These are phyloP conservation scores for Cercospora sp. DNA, from an alignment of 2,329 filamentous ascomycete genomes.

Conservation along the genomic window DNA sequence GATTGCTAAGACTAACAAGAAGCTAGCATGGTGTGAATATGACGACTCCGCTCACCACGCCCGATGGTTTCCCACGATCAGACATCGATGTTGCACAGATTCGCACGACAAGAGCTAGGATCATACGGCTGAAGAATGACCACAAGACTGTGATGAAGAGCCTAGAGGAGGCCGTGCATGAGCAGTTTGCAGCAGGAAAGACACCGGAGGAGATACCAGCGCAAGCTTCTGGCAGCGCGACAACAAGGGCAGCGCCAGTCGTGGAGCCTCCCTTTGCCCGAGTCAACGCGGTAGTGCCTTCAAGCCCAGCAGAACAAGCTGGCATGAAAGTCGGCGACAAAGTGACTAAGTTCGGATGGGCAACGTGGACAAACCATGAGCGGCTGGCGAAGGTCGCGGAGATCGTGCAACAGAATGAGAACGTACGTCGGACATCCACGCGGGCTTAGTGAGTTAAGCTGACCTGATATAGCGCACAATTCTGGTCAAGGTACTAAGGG, in stretches of 20 bases:
- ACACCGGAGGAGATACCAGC: constrained; percentile 17
- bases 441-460: neutral
- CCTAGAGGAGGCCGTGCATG: constrained; percentile 84
- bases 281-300: constrained; percentile 76
- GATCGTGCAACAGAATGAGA: constrained; percentile 84
- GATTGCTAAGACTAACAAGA: constrained; percentile 21
- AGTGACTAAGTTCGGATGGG: constrained; percentile 81
- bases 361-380: constrained; percentile 83
- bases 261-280: constrained; percentile 75
- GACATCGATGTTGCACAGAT: constrained; percentile 97
- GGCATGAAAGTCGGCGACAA: constrained; percentile 78
- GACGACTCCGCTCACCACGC: constrained; percentile 81
- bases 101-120: constrained; percentile 85
- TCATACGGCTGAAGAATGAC: constrained; percentile 88
- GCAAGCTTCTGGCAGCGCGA: constrained; percentile 20
- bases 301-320: constrained; percentile 78
- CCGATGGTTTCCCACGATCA: constrained; percentile 86
- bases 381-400: constrained; percentile 82
- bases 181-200: constrained; percentile 67
- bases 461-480: constrained; percentile 61
- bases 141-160: constrained; percentile 83
- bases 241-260: constrained; percentile 29
- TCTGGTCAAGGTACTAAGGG: constrained; percentile 65
- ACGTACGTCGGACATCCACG: constrained; percentile 59
- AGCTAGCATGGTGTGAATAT: constrained; percentile 88